Evolutionary conservation across 495 filamentous ascomycete genomes (phyloP).

Genomic region (Acidomyces sp.): DNA sequence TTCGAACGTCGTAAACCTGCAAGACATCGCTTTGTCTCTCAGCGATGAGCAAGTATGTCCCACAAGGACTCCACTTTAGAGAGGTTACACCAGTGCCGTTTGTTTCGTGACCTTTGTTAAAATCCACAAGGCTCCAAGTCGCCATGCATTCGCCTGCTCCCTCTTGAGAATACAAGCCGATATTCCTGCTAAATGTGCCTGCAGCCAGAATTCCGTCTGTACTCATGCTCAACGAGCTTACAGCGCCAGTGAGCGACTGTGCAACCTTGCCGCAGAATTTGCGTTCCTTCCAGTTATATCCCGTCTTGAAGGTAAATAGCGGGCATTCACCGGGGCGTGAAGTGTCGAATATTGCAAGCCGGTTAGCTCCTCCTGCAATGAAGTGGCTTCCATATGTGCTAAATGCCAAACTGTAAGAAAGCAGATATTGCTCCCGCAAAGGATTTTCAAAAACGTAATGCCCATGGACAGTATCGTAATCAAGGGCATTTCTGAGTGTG

Average conservation of each 20-base stretch:
- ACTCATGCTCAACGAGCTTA: conserved; percentile 51
- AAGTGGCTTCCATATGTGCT: conserved; percentile 44
- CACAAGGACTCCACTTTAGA: conserved; percentile 59
- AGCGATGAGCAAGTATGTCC: conserved; percentile 74
- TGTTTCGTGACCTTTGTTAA: conserved; percentile 32
- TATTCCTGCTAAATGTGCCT: conserved; percentile 62
- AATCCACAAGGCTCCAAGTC: conserved; percentile 43
- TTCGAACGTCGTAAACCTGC: conserved; percentile 72
- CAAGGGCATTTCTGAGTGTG: conserved; percentile 50
- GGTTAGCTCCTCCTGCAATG: conserved; percentile 59
- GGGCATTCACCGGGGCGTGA: conserved; percentile 52
- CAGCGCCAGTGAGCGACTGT: conserved; percentile 70
- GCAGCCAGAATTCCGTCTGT: conserved; percentile 54
- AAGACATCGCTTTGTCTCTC: conserved; percentile 67
- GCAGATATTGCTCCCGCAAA: conserved; percentile 66
- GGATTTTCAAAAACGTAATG: conserved; percentile 60
- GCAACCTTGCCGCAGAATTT: conserved; percentile 46
- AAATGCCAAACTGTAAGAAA: conserved; percentile 64
- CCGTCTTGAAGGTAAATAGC: conserved; percentile 50
- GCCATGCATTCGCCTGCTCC: conserved; percentile 54
- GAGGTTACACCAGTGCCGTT: conserved; percentile 62
- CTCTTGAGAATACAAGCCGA: conserved; percentile 63
- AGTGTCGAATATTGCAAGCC: conserved; percentile 68
- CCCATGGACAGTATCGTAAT: conserved; percentile 29
- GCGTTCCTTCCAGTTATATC: conserved; percentile 52